Evolutionary conservation across 305 asterid genomes (phyloP), one percentile per base, ranked within the genome.

Genomic region (Stenogyne calaminthoides): DNA sequence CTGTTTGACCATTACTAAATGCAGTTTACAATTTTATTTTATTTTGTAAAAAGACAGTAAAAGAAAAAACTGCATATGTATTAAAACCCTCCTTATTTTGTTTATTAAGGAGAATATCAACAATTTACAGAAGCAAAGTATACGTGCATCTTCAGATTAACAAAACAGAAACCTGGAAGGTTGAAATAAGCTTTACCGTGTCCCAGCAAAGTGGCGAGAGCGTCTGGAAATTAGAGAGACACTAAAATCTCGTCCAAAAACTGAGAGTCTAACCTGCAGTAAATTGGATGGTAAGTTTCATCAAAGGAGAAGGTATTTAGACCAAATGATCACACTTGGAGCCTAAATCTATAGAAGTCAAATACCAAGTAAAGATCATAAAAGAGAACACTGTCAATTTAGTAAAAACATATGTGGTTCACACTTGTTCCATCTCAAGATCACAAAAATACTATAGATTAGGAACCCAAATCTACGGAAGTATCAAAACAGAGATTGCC

Each of bases 121-220:
- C 14, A 37, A 47, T 42, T 39, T 69, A 34, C 1, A 56, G 75
- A 63, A 78, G 49, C 6, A 51, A 67, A 37, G 55, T 14, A 40
- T 49, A 51, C 16, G 7, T 47, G 16, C 54, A 76, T 61, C 58
- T 56, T 27, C 18, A 19, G 47, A 65, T 69, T 40, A 66, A 32
- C 57, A 70, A 39, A 64, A n/a, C 52, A 10, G 64, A 47, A 73
- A 20, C 52, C 22, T 12, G 27, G 37, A 49, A 71, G 47, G 65
- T 40, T 57, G 32, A 80, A 67, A 36, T 16, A 51, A 55, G 69
- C 60, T 42, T 68, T 86, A 95, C 98, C 99, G 99, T 72, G 99
- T 95, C 69, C 99, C 99, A 54, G 99, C 99, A 89, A 95, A 95
- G 82, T 95, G 99, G 72, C 98, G 96, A 76, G 99, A 95, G 67